Evolutionary conservation across 2,329 filamentous ascomycete species (phyloP).

Genomic region (Venturia aucupariae): DNA sequence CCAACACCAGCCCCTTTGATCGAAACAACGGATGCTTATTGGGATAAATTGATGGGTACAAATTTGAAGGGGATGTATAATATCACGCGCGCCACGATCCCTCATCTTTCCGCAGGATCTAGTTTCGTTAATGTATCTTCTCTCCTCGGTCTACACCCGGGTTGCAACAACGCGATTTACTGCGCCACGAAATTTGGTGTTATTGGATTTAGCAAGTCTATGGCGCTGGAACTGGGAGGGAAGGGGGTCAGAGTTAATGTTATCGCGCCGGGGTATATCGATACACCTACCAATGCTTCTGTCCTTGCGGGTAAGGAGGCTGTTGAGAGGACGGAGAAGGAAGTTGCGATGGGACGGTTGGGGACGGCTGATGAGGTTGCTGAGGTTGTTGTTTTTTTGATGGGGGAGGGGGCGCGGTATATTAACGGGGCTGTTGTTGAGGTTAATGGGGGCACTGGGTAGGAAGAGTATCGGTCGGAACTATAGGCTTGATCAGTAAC

Average conservation of each 20-base stretch:
- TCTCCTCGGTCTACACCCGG: constrained; percentile 25
- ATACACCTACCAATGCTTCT: constrained; percentile 49
- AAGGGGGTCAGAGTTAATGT: constrained; percentile 45
- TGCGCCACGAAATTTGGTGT: constrained; percentile 20
- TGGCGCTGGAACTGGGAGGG: constrained; percentile 41
- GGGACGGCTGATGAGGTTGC: constrained; percentile 47
- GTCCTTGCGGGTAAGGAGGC: constrained; percentile 43
- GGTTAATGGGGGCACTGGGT: constrained; percentile 40
- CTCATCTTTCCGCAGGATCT: constrained; percentile 31
- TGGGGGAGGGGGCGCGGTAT: constrained; percentile 41
- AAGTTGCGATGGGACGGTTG: constrained; percentile 39
- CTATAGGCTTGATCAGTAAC: too few species aligned
- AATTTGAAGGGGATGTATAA: constrained; percentile 40
- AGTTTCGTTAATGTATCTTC: constrained; percentile 16
- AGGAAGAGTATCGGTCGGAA: too few species aligned
- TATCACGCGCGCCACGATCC: constrained; percentile 32
- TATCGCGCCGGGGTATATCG: constrained; percentile 39
- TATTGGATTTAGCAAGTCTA: constrained; percentile 27
- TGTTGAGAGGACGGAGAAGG: constrained; percentile 41
- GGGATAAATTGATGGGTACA: constrained; percentile 35
- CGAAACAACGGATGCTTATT: constrained; percentile 38
- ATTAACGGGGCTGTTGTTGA: constrained; percentile 47
- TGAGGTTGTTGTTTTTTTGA: constrained; percentile 47
- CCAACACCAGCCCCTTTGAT: constrained; percentile 34
- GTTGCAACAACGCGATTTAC: constrained; percentile 13